Conservation (phyloP, 768 basidiomycete species). For the Pleurotus citrinopileatus region DNA sequence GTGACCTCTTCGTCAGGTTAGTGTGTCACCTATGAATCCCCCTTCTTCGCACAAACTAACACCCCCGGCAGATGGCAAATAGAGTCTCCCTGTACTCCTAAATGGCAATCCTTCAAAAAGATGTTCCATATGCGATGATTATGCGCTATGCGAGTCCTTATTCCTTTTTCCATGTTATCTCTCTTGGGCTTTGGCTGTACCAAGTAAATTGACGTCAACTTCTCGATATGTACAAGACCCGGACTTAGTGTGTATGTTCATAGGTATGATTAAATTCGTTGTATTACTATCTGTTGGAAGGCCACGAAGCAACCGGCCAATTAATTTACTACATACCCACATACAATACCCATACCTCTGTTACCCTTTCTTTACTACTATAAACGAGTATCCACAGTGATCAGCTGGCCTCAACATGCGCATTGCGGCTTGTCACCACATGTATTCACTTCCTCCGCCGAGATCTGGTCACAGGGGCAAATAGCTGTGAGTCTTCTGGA, state of each 20-base stretch:
- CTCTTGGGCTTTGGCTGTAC: slow-evolving; percentile 4
- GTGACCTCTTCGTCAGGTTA: slow-evolving; percentile 8
- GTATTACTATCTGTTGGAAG: slow-evolving; percentile 4
- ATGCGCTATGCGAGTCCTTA: background rate
- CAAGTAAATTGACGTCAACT: background rate
- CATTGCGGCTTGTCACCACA: background rate
- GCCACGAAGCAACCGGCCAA: background rate
- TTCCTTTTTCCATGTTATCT: slow-evolving; percentile 1
- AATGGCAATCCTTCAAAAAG: slow-evolving; percentile 8
- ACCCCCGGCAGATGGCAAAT: slow-evolving; percentile 10
- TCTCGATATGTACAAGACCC: slow-evolving; percentile 3
- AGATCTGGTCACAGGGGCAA: background rate
- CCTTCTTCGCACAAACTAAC: too few relatives aligned
- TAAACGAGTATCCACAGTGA: background rate
- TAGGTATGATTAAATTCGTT: background rate
- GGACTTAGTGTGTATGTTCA: slow-evolving; percentile 5
- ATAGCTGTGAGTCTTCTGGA: background rate
- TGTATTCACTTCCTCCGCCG: background rate
- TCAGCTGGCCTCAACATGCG: background rate
- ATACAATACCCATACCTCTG: background rate
- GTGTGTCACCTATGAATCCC: too few relatives aligned
- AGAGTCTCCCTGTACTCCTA: slow-evolving; percentile 3
- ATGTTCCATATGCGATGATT: slow-evolving; percentile 8
- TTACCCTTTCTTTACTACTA: background rate
- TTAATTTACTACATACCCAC: background rate